phyloP scores from a whole-genome alignment of 2,329 filamentous ascomycete genomes.

The Byssochlamys sp. region DNA sequence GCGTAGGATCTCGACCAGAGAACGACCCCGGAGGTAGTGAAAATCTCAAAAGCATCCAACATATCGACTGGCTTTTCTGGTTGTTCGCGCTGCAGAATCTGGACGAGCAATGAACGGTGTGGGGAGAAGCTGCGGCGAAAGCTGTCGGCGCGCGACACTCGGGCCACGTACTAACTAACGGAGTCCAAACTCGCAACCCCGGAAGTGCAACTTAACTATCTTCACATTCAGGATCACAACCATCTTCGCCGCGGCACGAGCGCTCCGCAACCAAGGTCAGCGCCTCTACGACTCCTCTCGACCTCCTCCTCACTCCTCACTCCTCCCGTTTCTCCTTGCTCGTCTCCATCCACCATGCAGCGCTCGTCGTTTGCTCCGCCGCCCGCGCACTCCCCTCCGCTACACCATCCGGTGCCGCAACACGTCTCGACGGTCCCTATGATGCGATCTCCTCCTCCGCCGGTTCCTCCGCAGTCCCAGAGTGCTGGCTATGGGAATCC shows the following conservation, averaged over 20 bases:
- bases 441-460: constrained; percentile 82
- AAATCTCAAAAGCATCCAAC: constrained; percentile 93
- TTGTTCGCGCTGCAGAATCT: not conserved
- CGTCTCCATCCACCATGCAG: constrained; percentile 57
- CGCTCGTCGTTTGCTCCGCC: constrained; percentile 69
- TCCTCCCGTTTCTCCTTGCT: not conserved
- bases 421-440: constrained; percentile 97
- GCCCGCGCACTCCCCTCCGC: constrained; percentile 69
- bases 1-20: constrained; percentile 87
- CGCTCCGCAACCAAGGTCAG: not conserved
- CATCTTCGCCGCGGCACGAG: not conserved
- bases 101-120: not conserved
- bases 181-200: constrained; percentile 1
- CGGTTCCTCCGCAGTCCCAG: constrained; percentile 61
- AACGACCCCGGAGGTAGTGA: constrained; percentile 91
- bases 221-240: not conserved
- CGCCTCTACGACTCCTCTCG: not conserved
- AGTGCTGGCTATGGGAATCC: constrained; percentile 42
- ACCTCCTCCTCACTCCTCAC: not conserved
- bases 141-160: not conserved
- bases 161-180: constrained; percentile 1
- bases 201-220: not conserved
- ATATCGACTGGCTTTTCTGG: constrained; percentile 40
- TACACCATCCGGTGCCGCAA: constrained; percentile 94
- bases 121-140: not conserved